Evolutionary conservation across 257 asterid genomes (phyloP), one percentile per base, ranked within the genome.

Genomic region (Przewalskia tangutica): DNA sequence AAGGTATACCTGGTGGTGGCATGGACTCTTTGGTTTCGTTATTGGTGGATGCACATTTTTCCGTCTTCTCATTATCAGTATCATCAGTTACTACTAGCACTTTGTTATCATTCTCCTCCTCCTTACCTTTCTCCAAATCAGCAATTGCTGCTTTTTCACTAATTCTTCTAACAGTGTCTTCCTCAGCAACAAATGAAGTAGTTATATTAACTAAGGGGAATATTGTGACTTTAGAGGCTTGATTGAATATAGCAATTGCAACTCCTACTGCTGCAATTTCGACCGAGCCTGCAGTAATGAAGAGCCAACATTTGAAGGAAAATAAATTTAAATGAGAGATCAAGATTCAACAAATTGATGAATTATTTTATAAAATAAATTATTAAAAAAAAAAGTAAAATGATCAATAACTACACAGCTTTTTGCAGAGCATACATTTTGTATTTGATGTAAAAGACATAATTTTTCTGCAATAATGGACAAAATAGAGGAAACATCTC

Each of bases 131-230:
- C 70, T 85, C 89, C 12, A 84, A 58, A 55, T 87, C 87, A 12
- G 23, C 48, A 7, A 11, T 56, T 11, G 87, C 86, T 46, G 67
- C 55, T 48, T 77, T 82, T 62, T 84, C 84, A 4, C 65, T 83
- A 14, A 91, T 70, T 83, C 87, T 89, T 27, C 84, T 90, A n/a
- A 87, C 81, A 0, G 98, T 90, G 80, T 94, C 95, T 80, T 95
- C 99, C 89, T 95, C 97, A 1, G 99, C 99, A 20, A 95, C 99
- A 64, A 92, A 95, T 10, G 99, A 95, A 55, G 99, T 95, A 1
- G 98, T 95, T 81, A 95, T 91, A 79, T 97, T 95, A 20, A 94
- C 99, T 63, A 95, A 91, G n/a, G 99, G 99, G 84, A 91, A 92
- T 80, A 95, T 95, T 7, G 98, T 91, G 3, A 95, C 95, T 81